Percentiles rank a stretch among this genome's conserved stretches.
Evolutionary conservation across 2,329 filamentous ascomycete genomes (phyloP).

Genomic region (Neofusicoccum parvum): DNA sequence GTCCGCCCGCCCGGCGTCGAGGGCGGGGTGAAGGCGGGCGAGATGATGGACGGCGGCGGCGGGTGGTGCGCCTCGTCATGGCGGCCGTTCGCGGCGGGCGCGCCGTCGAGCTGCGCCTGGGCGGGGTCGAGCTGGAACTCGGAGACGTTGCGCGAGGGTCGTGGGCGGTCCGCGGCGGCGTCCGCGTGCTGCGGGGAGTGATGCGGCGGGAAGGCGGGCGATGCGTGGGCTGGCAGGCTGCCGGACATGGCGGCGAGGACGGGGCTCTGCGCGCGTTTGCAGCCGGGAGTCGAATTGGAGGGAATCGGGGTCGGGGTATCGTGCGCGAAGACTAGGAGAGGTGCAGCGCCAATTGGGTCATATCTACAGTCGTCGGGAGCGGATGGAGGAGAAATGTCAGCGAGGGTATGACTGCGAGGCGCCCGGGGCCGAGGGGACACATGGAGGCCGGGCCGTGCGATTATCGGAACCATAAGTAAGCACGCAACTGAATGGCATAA

Average conservation of each 20-base stretch:
- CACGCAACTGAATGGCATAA: background rate
- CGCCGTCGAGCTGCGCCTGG: conserved; percentile 25
- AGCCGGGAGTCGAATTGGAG: background rate
- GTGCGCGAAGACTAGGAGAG: background rate
- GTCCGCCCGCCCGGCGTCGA: conserved; percentile 29
- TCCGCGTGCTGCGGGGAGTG: conserved; percentile 51
- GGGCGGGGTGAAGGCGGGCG: conserved; percentile 48
- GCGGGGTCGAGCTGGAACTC: conserved; percentile 35
- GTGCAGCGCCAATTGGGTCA: background rate
- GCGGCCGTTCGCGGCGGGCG: background rate
- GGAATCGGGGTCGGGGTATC: background rate
- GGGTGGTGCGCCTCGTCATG: conserved; percentile 8
- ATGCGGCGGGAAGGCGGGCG: conserved; percentile 54
- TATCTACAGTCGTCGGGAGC: background rate
- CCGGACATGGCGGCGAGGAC: conserved; percentile 6
- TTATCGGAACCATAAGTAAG: background rate
- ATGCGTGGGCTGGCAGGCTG: conserved; percentile 52
- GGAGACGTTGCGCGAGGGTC: conserved; percentile 38
- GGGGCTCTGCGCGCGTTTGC: background rate
- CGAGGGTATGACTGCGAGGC: background rate
- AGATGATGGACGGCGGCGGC: conserved; percentile 48
- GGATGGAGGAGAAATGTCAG: background rate
- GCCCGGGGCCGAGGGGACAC: no score
- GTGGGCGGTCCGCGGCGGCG: conserved; percentile 41
- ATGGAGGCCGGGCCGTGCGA: conserved; percentile 1